phyloP scores from a whole-genome alignment of 2,329 filamentous ascomycete genomes.

The Penicillium glabrum region DNA sequence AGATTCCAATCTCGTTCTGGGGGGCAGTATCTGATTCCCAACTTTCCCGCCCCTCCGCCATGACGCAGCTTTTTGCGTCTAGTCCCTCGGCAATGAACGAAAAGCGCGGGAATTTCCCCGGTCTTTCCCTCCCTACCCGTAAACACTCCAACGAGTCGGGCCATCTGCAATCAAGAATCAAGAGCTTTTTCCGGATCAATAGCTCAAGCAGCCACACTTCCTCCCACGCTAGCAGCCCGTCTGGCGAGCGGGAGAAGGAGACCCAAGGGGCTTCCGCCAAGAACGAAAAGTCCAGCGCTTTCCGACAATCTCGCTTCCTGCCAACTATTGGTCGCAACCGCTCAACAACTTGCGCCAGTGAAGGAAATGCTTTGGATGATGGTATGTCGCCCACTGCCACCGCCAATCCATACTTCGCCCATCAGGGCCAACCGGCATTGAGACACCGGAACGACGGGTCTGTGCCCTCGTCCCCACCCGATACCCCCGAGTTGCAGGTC shows the following conservation, averaged over 20 bases:
- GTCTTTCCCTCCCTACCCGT: conserved; percentile 46
- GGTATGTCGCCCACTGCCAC: conserved; percentile 86
- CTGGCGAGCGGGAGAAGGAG: conserved; percentile 37
- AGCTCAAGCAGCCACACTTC: conserved; percentile 49
- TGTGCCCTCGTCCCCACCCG: conserved; percentile 86
- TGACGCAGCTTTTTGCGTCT: conserved; percentile 47
- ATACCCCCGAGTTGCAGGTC: conserved; percentile 77
- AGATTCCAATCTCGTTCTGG: conserved; percentile 3
- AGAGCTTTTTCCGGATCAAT: conserved; percentile 69
- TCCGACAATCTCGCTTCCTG: conserved; percentile 86
- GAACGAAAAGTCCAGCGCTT: conserved; percentile 63
- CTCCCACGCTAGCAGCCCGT: conserved; percentile 34
- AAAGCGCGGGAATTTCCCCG: conserved; percentile 48
- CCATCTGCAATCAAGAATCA: conserved; percentile 64
- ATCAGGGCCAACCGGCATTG: conserved; percentile 89
- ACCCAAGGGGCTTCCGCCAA: conserved; percentile 50
- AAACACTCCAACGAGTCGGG: conserved; percentile 44
- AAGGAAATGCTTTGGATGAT: conserved; percentile 88
- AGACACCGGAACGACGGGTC: conserved; percentile 94
- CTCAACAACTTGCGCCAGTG: conserved; percentile 86
- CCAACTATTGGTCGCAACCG: conserved; percentile 83
- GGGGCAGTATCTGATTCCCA: background rate
- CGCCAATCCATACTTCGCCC: conserved; percentile 95
- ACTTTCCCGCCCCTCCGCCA: conserved; percentile 21
- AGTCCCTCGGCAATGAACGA: conserved; percentile 44